Evolutionary conservation across 2,329 filamentous ascomycete genomes (phyloP), one percentile per base, ranked within the genome.

Genomic region (Trichoderma polysporum): DNA sequence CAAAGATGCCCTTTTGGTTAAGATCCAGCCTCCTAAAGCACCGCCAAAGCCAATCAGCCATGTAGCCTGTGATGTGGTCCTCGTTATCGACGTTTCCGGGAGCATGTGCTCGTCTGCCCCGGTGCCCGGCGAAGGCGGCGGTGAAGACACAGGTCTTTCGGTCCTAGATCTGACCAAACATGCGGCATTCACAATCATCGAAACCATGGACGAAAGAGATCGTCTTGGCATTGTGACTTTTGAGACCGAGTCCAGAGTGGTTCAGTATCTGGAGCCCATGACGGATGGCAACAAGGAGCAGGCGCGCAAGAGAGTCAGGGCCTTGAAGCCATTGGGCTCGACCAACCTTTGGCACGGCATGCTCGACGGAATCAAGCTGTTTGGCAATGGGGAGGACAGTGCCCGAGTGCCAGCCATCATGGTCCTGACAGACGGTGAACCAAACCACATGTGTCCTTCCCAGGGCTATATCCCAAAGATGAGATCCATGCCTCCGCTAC

Each of bases 311-410:
- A 81, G 77, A 7, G 82, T 89, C 22, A 75, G 81, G 25, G 64
- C 52, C 0, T 80, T 89, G 73, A 25, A 41, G 0, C 73, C 80
- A 0, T 63, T 75, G 0, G 74, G 74, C 12, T 71, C 74, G 3
- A 89, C 86, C 0, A 88, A 88, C 69, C 75, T 89, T 1, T 89
- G 86, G 86, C 78, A 83, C 7, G 87, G 86, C 2, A 79, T 89
- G 29, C 71, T 77, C 1, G 74, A 81, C n/a, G 85, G 84, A 0
- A 75, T 88, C 45, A 75, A 78, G 37, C 73, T 86, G 0, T 85
- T 89, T 66, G 71, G 77, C 0, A 71, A 77, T 2, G 68, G 65
- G 0, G 66, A 70, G 2, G 45, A 68, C 2, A 76, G 74, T 12
- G 12, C 19, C 0, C 78, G 81, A 2, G 82, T 85, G 0, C 83